phyloP scores from a whole-genome alignment of 352 stramenopile species.

The Globisporangium nagaii region DNA sequence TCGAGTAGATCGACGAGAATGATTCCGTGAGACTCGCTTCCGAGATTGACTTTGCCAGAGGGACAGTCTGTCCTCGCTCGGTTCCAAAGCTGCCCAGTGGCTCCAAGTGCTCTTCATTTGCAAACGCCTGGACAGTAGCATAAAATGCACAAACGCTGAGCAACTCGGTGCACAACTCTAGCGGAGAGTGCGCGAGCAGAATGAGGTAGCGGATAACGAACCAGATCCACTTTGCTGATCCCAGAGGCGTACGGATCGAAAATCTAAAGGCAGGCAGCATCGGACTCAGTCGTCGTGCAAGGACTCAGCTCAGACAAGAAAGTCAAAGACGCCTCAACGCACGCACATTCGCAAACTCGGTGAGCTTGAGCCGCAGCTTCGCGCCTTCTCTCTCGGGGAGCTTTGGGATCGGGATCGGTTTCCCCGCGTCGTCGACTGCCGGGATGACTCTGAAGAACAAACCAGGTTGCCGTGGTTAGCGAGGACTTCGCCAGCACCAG shows the following conservation, averaged over 20 bases:
- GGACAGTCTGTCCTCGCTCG: constrained; percentile 66
- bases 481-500: background rate
- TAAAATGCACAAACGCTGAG: background rate
- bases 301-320: too few species aligned
- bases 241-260: constrained; percentile 73
- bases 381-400: constrained; percentile 61
- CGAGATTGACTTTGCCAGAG: constrained; percentile 48
- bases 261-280: constrained; percentile 32
- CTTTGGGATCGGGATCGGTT: constrained; percentile 57
- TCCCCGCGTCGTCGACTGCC: constrained; percentile 62
- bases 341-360: constrained; percentile 52
- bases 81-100: constrained; percentile 68
- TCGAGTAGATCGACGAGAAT: constrained; percentile 53
- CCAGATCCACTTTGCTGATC: constrained; percentile 67
- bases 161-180: too few species aligned
- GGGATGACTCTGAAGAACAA: constrained; percentile 48
- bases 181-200: too few species aligned
- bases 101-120: constrained; percentile 77
- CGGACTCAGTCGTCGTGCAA: background rate
- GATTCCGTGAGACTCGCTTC: constrained; percentile 46
- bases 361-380: constrained; percentile 59
- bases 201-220: constrained; percentile 11
- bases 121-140: constrained; percentile 59
- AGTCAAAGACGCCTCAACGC: too few species aligned
- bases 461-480: background rate